Percentiles rank a stretch among this genome's conserved stretches.
phyloP scores from a whole-genome alignment of 768 basidiomycete species.

The Daedaleopsis nitida region DNA sequence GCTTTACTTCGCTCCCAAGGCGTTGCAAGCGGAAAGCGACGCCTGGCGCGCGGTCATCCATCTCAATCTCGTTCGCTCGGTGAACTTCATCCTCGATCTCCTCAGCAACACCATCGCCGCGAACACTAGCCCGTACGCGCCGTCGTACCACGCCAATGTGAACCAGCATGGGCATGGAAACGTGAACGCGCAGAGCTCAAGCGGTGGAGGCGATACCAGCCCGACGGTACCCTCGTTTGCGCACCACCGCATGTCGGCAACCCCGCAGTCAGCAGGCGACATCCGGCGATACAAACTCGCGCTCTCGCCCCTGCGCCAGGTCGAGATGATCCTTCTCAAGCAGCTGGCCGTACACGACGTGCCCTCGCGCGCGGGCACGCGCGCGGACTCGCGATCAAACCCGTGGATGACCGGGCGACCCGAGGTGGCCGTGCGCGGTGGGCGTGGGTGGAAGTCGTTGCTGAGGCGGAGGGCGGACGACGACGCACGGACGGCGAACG shows the following conservation, averaged over 20 bases:
- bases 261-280: slow-evolving; percentile 27
- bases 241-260: slow-evolving; percentile 11
- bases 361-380: background rate
- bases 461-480: slow-evolving; percentile 25
- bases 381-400: background rate
- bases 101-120: slow-evolving; percentile 29
- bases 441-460: slow-evolving; percentile 50
- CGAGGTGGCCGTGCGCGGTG: slow-evolving; percentile 50
- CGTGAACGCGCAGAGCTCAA: background rate
- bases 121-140: background rate
- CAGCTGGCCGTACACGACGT: slow-evolving; percentile 39
- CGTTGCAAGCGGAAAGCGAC: slow-evolving; percentile 57
- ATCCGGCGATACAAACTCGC: slow-evolving; percentile 50
- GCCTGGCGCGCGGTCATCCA: slow-evolving; percentile 69
- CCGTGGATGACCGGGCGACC: slow-evolving; percentile 38
- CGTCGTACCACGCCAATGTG: background rate
- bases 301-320: slow-evolving; percentile 55
- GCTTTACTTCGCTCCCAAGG: slow-evolving; percentile 58
- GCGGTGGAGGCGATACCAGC: slow-evolving; percentile 1
- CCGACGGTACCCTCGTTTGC: slow-evolving; percentile 11
- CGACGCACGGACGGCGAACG: slow-evolving; percentile 19
- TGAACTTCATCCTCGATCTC: slow-evolving; percentile 45
- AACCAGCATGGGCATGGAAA: background rate
- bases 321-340: slow-evolving; percentile 52
- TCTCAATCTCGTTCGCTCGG: slow-evolving; percentile 64